Evolutionary conservation across 2,329 filamentous ascomycete species (phyloP), one percentile per base, ranked within the genome.

Genomic region (Pezicula neosporulosa): DNA sequence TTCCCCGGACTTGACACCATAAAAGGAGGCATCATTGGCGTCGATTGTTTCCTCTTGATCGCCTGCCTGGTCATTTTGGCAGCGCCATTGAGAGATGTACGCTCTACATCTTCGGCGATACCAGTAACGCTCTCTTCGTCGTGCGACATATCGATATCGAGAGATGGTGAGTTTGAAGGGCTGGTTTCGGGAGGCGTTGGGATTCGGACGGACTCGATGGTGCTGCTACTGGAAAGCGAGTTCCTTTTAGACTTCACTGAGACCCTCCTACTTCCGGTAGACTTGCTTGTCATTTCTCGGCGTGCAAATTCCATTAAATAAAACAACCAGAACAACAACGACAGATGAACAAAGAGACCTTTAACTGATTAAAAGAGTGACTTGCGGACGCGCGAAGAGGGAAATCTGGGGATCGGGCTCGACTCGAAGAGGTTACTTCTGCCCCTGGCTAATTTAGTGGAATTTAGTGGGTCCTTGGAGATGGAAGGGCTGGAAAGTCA

Each of bases 1-100:
- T 99, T 99, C 57, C 93, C 95, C 0, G 94, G 94, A 2, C 95
- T 93, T 15, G 94, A 97, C 51, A 97, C 92, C 89, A 99, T 96
- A 68, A 99, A 99, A 55, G 92, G 77, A 41, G 93, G 92, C 72
- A 94, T 83, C 82, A 86, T 82, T 3, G 83, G 83, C 50, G 73
- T 82, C 10, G 82, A 86, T 55, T 76, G 71, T 60, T 82, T 85
- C 66, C 82, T 79, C 45, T 72, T 68, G n/a, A 51, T 7, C 9
- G 41, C 24, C 33, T 44, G 19, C 39, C 46, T 55, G 51, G 47
- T 48, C 12, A 16, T 49, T 49, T 55, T 59, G 33, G 44, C 41
- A 6, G 54, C 43, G 39, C 59, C 57, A 63, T 62, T 63, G 53
- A 63, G 44, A 3, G 52, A 47, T 28, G 44, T 52, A 18, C 49